Percentiles rank a stretch among this genome's conserved stretches.
These are phyloP conservation scores for Gaeumannomyces sp. DNA, from an alignment of 2,329 filamentous ascomycete genomes.

Conservation along the genomic window DNA sequence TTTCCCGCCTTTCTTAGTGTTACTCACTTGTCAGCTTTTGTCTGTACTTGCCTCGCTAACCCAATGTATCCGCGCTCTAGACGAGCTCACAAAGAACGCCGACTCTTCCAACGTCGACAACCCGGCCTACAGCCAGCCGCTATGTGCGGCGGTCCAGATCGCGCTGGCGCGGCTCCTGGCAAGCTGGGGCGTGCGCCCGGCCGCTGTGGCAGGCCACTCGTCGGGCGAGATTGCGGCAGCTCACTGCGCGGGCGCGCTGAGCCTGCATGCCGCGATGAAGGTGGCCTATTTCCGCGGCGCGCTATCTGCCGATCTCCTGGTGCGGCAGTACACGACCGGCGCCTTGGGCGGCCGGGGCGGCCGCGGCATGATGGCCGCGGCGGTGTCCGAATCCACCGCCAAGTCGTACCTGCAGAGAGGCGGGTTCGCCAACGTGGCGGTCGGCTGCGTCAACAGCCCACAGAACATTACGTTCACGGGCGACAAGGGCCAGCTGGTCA, in stretches of 20 bases:
- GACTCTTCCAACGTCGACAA: neutral
- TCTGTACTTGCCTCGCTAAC: neutral
- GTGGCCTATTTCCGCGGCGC: conserved; percentile 18
- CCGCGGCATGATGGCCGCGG: conserved; percentile 40
- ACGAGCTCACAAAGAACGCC: neutral
- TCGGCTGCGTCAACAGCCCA: conserved; percentile 30
- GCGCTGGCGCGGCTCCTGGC: conserved; percentile 25
- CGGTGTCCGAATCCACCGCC: conserved; percentile 30
- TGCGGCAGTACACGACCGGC: neutral
- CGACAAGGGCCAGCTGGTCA: conserved; percentile 5
- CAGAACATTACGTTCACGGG: conserved; percentile 32
- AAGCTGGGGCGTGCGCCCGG: conserved; percentile 13
- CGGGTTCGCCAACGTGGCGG: conserved; percentile 12
- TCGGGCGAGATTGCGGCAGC: conserved; percentile 22
- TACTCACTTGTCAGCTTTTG: no score
- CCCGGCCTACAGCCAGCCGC: conserved; percentile 28
- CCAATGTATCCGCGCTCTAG: neutral
- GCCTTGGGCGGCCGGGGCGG: neutral
- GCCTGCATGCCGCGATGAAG: conserved; percentile 14
- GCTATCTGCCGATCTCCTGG: neutral
- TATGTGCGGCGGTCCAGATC: conserved; percentile 37
- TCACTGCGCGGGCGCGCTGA: conserved; percentile 17
- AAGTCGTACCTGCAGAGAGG: conserved; percentile 15
- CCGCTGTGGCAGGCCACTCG: conserved; percentile 18
- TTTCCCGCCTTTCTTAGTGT: no score